A percentile compares a stretch with the other conserved stretches of the same genome.
Evolutionary conservation across 2,329 filamentous ascomycete genomes (phyloP).

Genomic region (Scedosporium aurantiacum): DNA sequence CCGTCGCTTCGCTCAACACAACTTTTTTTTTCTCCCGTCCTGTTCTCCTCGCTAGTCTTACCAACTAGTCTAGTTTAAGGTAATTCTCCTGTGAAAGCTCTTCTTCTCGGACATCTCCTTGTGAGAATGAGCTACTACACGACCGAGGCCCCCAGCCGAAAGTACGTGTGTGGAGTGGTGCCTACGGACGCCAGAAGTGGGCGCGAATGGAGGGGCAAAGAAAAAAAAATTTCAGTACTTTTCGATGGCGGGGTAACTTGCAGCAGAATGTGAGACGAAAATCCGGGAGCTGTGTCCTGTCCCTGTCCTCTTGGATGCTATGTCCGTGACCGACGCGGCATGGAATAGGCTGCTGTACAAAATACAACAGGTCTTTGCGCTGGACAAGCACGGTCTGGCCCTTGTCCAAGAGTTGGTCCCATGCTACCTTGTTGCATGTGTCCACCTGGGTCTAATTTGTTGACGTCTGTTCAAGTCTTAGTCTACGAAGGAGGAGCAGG

Average conservation of each 20-base stretch:
- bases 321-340: background rate
- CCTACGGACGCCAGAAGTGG: background rate
- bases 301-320: background rate
- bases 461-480: background rate
- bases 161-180: background rate
- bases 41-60: background rate
- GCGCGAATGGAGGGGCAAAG: conserved; percentile 4
- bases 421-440: background rate
- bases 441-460: background rate
- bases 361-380: background rate
- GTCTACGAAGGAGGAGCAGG: background rate
- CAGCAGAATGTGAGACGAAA: background rate
- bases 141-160: background rate
- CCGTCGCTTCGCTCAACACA: background rate
- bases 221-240: background rate
- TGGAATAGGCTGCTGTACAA: background rate
- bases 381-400: background rate
- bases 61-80: background rate
- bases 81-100: background rate
- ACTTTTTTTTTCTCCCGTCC: background rate
- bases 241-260: conserved; percentile 4
- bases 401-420: background rate
- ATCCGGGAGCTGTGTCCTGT: background rate
- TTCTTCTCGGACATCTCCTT: conserved; percentile 1
- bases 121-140: background rate